Evolutionary conservation across 805 yeast genomes (phyloP).

Genomic region (Zygosaccharomyces gambellarensis): DNA sequence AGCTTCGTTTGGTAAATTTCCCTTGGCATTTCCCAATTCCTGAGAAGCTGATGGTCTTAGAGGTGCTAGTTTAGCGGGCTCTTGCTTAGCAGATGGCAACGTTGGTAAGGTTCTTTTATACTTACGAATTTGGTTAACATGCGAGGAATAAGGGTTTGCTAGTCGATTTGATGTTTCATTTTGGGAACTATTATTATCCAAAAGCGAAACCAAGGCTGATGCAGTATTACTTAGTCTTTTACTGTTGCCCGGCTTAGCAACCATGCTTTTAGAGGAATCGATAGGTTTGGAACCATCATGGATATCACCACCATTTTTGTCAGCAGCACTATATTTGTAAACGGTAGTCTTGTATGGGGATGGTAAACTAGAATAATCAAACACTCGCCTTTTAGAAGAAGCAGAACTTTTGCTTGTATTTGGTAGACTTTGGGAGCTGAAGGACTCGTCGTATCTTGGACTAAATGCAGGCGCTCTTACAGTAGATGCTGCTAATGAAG

Average conservation of each 20-base stretch:
- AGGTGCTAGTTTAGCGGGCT: not conserved
- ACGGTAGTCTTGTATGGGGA: constrained; percentile 38
- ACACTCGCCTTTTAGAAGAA: constrained; percentile 32
- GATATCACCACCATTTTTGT: constrained; percentile 4
- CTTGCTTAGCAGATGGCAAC: constrained; percentile 5
- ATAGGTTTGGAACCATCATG: not conserved
- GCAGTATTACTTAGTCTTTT: constrained; percentile 45
- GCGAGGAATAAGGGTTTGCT: constrained; percentile 42
- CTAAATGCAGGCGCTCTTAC: constrained; percentile 35
- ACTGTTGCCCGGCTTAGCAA: constrained; percentile 6
- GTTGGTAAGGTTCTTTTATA: constrained; percentile 9
- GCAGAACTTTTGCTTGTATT: constrained; percentile 18
- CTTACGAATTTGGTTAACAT: constrained; percentile 15
- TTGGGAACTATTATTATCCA: constrained; percentile 31
- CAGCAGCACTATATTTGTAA: constrained; percentile 26
- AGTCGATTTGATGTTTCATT: constrained; percentile 19
- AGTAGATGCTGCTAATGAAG: constrained; percentile 10
- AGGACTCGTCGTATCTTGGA: constrained; percentile 32
- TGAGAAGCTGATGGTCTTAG: constrained; percentile 11
- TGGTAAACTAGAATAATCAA: constrained; percentile 37
- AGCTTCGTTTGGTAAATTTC: constrained; percentile 2
- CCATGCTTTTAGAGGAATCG: constrained; percentile 1
- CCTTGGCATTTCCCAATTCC: constrained; percentile 12
- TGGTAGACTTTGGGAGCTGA: constrained; percentile 15
- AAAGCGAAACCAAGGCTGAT: constrained; percentile 43